Base-by-base conservation (phyloP, 2,329 filamentous ascomycete species). In the Cryoendolithus antarcticus region DNA sequence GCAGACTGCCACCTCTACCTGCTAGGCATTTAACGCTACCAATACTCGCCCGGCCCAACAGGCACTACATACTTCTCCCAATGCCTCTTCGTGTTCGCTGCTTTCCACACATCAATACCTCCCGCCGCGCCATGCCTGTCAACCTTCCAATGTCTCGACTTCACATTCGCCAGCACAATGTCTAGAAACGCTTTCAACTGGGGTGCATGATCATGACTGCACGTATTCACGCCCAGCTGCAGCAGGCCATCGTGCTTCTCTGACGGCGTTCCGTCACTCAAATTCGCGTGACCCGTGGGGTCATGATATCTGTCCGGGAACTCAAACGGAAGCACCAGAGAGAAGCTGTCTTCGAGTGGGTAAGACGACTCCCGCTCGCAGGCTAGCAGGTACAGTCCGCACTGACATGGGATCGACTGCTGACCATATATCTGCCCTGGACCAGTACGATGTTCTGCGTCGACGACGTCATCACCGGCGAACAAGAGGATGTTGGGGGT, bases 181-280 rank as follows among this genome's bases (percentile, higher is more conserved):
- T 45, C 40, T 27, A 47, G 37, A 9, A 43, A 43, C n/a, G 40
- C 45, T 32, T 35, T 31, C 27, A 47, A 29, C 19, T 37, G 38
- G 1, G 35, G 11, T 3, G 33, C 27, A 40, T 47, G 45, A 4
- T 29, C 12, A 11, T 41, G 30, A 19, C 38, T 44, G 24, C 32
- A 45, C 7, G 45, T 40, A 30, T 47, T 47, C 4, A 31, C 32
- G n/a, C 43, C 44, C 12, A 11, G 28, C 21, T 45, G 44, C 19
- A 47, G 36, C n/a, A 47, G 21, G 7, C 15, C 32, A 27, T 47
- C 42, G 27, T 15, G 28, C 3, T 21, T 27, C 24, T 7, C 24
- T 8, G 10, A 11, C 21, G 6, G 28, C 33, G 38, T 6, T 30
- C 6, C 3, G 32, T 8, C 12, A 2, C 6, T 32, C 15, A 4